Evolutionary conservation across 495 filamentous ascomycete species (phyloP).

Genomic region (Hyaloscypha variabilis): DNA sequence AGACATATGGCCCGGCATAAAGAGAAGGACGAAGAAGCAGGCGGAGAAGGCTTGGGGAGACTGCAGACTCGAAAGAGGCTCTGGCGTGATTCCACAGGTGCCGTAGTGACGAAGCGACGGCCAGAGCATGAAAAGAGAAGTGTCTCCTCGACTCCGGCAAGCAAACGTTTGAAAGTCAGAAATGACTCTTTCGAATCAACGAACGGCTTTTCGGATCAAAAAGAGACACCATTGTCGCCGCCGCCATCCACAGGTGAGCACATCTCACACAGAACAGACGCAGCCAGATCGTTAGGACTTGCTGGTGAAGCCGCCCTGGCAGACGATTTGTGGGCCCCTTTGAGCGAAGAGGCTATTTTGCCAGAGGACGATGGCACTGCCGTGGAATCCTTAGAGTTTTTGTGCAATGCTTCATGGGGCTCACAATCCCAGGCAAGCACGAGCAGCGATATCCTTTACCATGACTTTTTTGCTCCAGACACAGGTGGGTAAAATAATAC

Average conservation of each 20-base stretch:
- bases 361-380: not conserved
- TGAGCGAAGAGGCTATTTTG: not conserved
- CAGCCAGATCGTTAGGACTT: not conserved
- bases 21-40: constrained; percentile 61
- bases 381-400: constrained; percentile 24
- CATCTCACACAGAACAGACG: not conserved
- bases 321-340: constrained; percentile 11
- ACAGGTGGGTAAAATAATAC: constrained; percentile 26
- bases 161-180: constrained; percentile 1
- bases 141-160: not conserved
- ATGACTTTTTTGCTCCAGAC: constrained; percentile 44
- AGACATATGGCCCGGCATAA: constrained; percentile 59
- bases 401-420: constrained; percentile 30
- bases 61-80: constrained; percentile 60
- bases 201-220: not conserved
- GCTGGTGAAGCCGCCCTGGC: not conserved
- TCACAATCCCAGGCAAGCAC: constrained; percentile 9
- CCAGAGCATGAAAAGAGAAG: constrained; percentile 29
- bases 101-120: constrained; percentile 48
- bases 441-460: constrained; percentile 38
- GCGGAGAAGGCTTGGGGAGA: constrained; percentile 55
- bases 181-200: not conserved
- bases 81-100: constrained; percentile 56
- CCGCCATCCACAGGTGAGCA: constrained; percentile 10
- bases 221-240: constrained; percentile 9